Conservation (phyloP, 495 filamentous ascomycete genomes). For the Echria macrotheca region DNA sequence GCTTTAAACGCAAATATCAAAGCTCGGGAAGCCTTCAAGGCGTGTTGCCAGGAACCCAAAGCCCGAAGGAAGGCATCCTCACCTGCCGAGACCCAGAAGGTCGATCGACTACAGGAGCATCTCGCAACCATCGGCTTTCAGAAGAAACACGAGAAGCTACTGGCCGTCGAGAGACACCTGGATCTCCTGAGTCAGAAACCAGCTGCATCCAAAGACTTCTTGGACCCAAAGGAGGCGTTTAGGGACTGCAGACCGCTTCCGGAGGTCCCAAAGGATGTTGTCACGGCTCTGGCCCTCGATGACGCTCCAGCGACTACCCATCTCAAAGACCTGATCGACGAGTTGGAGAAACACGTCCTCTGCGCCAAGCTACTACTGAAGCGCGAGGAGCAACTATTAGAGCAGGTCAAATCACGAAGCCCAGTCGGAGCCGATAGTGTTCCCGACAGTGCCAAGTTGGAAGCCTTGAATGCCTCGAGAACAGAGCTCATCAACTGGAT, state of each 20-base stretch:
- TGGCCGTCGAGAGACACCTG: constrained; percentile 40
- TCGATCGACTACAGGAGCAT: constrained; percentile 42
- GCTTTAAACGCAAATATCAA: constrained; percentile 54
- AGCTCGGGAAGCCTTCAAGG: constrained; percentile 44
- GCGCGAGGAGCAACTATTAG: constrained; percentile 56
- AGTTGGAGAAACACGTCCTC: constrained; percentile 61
- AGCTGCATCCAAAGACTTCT: constrained; percentile 42
- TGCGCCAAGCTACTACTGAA: constrained; percentile 57
- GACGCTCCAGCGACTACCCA: constrained; percentile 26
- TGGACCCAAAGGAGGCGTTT: constrained; percentile 41
- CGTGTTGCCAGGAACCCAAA: constrained; percentile 21
- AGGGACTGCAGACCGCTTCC: constrained; percentile 40
- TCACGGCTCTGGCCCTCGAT: constrained; percentile 35
- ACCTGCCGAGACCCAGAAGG: not conserved
- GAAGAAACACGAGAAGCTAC: constrained; percentile 49
- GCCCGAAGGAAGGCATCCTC: constrained; percentile 1
- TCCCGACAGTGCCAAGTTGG: constrained; percentile 34
- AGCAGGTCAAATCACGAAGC: constrained; percentile 46
- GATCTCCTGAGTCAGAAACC: constrained; percentile 50
- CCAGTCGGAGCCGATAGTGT: constrained; percentile 25
- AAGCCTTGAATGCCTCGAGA: constrained; percentile 50
- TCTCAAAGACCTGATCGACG: constrained; percentile 48
- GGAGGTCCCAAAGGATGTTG: constrained; percentile 42
- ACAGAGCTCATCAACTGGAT: constrained; percentile 69
- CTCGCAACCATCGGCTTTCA: constrained; percentile 44